phyloP scores from a whole-genome alignment of 2,329 filamentous ascomycete genomes.

The Colletotrichum shisoi region DNA sequence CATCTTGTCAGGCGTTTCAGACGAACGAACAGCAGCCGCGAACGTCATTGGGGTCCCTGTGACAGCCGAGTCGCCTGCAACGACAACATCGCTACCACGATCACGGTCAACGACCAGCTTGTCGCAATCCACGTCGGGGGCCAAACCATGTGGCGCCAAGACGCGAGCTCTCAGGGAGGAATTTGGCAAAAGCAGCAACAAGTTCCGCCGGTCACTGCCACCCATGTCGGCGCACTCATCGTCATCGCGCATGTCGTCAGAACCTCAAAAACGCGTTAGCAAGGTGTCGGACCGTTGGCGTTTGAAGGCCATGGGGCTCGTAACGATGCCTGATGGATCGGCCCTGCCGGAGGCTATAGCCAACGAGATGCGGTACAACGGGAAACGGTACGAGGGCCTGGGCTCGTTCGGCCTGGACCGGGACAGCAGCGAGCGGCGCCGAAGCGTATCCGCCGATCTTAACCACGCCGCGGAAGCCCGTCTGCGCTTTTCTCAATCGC shows the following conservation, averaged over 20 bases:
- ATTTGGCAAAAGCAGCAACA: constrained; percentile 44
- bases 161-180: constrained; percentile 51
- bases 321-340: constrained; percentile 62
- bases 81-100: constrained; percentile 22
- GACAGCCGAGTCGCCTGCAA: constrained; percentile 3
- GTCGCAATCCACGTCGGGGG: constrained; percentile 27
- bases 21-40: constrained; percentile 50
- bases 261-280: constrained; percentile 44
- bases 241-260: constrained; percentile 27
- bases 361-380: constrained; percentile 54
- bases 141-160: constrained; percentile 45
- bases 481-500: constrained; percentile 37
- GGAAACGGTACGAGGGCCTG: constrained; percentile 51
- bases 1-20: constrained; percentile 52
- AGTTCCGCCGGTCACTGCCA: constrained; percentile 54
- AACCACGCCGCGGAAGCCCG: constrained; percentile 49
- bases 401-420: constrained; percentile 51
- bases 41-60: constrained; percentile 48
- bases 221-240: constrained; percentile 43
- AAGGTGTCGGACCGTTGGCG: constrained; percentile 56
- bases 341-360: constrained; percentile 62
- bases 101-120: constrained; percentile 28
- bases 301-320: constrained; percentile 60
- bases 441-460: constrained; percentile 40
- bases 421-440: constrained; percentile 37